These are phyloP conservation scores for Candida andamanensis DNA, from an alignment of 805 yeast species.

Conservation along the genomic window DNA sequence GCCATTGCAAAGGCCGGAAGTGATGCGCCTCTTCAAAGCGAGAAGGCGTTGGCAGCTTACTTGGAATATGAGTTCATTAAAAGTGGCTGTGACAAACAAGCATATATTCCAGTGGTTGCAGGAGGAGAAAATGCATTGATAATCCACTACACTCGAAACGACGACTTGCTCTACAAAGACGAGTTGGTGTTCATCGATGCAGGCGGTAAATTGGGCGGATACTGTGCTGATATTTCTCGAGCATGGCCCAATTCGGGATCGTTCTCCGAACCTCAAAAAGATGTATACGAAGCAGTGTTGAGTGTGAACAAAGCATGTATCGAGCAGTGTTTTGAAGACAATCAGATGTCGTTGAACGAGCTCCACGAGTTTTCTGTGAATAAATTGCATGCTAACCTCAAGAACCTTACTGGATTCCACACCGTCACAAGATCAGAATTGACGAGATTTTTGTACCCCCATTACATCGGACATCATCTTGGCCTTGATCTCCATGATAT, in stretches of 20 bases:
- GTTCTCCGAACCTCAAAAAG: slow-evolving; percentile 75
- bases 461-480: slow-evolving; percentile 90
- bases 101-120: slow-evolving; percentile 95
- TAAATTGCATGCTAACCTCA: slow-evolving; percentile 56
- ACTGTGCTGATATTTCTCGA: slow-evolving; percentile 92
- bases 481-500: slow-evolving; percentile 90
- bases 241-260: slow-evolving; percentile 88
- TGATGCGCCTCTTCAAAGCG: slow-evolving; percentile 50
- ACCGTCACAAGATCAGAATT: slow-evolving; percentile 48
- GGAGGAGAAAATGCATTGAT: slow-evolving; percentile 86
- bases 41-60: slow-evolving; percentile 72
- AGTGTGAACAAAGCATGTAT: slow-evolving; percentile 79
- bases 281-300: slow-evolving; percentile 82
- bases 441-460: slow-evolving; percentile 66
- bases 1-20: slow-evolving; percentile 62
- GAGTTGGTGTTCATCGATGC: slow-evolving; percentile 93
- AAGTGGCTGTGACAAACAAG: slow-evolving; percentile 86
- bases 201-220: slow-evolving; percentile 90
- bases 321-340: slow-evolving; percentile 52
- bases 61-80: slow-evolving; percentile 76
- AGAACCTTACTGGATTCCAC: slow-evolving; percentile 63
- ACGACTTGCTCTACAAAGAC: slow-evolving; percentile 68
- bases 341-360: slow-evolving; percentile 58
- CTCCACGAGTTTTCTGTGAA: slow-evolving; percentile 67
- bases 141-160: slow-evolving; percentile 91